Percentiles rank a stretch among this genome's conserved stretches.
These are phyloP conservation scores for Tilletiopsis washingtonensis DNA, from an alignment of 1,284 basidiomycete genomes.

Conservation along the genomic window DNA sequence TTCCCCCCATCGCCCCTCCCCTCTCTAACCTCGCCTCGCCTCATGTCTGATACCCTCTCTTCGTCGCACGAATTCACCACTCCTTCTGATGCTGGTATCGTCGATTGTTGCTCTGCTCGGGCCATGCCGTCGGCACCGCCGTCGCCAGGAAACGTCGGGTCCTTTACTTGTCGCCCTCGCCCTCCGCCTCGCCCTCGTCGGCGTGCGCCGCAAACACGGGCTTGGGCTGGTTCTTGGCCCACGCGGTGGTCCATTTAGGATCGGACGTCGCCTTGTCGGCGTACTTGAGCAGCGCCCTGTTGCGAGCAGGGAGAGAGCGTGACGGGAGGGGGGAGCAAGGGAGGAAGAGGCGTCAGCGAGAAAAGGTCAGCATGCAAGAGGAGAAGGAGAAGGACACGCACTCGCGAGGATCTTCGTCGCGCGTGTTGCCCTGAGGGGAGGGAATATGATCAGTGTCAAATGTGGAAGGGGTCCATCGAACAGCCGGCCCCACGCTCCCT, in stretches of 20 bases:
- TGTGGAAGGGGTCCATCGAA: conserved; percentile 67
- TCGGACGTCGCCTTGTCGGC: conserved; percentile 67
- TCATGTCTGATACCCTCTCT: too few relatives aligned
- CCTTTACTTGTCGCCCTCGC: too few relatives aligned
- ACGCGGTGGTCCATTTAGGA: conserved; percentile 72
- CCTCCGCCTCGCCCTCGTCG: conserved; percentile 10
- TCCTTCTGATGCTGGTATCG: too few relatives aligned
- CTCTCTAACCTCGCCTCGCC: too few relatives aligned
- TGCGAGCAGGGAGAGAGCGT: not conserved
- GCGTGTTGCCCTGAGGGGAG: conserved; percentile 17
- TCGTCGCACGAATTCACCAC: too few relatives aligned
- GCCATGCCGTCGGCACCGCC: too few relatives aligned
- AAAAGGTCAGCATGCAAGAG: not conserved
- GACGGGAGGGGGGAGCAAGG: too few relatives aligned
- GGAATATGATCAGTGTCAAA: conserved; percentile 3
- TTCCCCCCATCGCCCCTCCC: too few relatives aligned
- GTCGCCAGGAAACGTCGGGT: too few relatives aligned
- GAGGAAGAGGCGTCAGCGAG: not conserved
- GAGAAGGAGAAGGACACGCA: not conserved
- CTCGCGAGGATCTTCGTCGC: conserved; percentile 68
- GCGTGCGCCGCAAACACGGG: conserved; percentile 17
- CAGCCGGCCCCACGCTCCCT: too few relatives aligned
- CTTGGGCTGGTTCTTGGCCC: conserved; percentile 48
- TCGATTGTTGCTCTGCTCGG: too few relatives aligned
- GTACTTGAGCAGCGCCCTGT: conserved; percentile 76